Evolutionary conservation across 2,329 filamentous ascomycete genomes (phyloP).

Genomic region (Aureobasidium mangrovei): DNA sequence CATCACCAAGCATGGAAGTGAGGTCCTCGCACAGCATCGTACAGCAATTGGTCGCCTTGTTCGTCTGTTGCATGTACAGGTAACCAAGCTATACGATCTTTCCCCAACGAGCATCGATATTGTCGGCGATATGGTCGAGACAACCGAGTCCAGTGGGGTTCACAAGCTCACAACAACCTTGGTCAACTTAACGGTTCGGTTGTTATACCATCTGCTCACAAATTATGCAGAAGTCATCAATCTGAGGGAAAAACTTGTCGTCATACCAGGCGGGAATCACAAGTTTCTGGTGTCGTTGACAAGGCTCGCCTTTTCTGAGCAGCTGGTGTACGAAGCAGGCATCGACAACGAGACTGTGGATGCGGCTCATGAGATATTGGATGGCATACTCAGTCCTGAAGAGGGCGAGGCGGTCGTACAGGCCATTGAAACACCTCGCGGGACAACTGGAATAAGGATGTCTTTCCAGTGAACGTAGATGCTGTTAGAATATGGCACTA

Average conservation of each 20-base stretch:
- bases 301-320: slow-evolving; percentile 76
- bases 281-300: slow-evolving; percentile 76
- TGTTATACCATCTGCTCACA: slow-evolving; percentile 50
- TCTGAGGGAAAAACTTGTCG: slow-evolving; percentile 61
- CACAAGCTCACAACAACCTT: slow-evolving; percentile 38
- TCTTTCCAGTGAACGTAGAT: background rate
- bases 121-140: slow-evolving; percentile 8
- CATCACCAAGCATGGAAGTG: slow-evolving; percentile 51
- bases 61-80: slow-evolving; percentile 63
- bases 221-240: slow-evolving; percentile 51
- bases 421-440: slow-evolving; percentile 34
- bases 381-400: slow-evolving; percentile 72
- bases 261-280: slow-evolving; percentile 63
- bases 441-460: slow-evolving; percentile 10
- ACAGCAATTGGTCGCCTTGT: slow-evolving; percentile 67
- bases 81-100: slow-evolving; percentile 50
- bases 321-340: slow-evolving; percentile 64
- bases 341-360: slow-evolving; percentile 72
- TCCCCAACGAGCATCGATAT: slow-evolving; percentile 26
- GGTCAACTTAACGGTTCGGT: slow-evolving; percentile 51
- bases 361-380: slow-evolving; percentile 71
- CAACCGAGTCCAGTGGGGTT: slow-evolving; percentile 20
- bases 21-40: slow-evolving; percentile 58
- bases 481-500: background rate
- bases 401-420: slow-evolving; percentile 54